Evolutionary conservation across 2,329 filamentous ascomycete species (phyloP), one percentile per base, ranked within the genome.

Genomic region (Fonsecaea erecta): DNA sequence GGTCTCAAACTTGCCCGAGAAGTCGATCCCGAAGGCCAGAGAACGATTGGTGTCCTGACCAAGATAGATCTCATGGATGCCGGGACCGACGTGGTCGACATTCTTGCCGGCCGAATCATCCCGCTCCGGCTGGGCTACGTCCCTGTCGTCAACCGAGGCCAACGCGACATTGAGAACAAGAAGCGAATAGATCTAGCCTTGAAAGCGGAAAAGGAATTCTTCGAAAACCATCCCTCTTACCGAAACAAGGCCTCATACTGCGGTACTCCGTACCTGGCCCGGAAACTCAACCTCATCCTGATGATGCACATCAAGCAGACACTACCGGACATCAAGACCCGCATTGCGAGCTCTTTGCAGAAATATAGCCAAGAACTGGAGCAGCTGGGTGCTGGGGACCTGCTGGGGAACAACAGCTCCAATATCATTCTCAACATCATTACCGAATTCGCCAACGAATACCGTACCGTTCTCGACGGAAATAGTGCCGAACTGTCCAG

Each of bases 291-390:
- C 80, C 84, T 99, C 74, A 98, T 99, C 75, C 86, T 99, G 72
- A 98, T 99, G 94, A 99, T 99, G 95, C 95, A 99, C 83, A 99
- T 99, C 84, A 99, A 99, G 82, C 94, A 99, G 82, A 99, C 95
- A 1, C 86, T 99, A 14, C 95, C 95, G 46, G 95, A 99, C 76
- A 99, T 99, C 84, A 99, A 99, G 82, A 92, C 91, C 14, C 90
- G 96, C 69, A 99, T 99, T 73, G 87, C 91, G n/a, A 90, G 91
- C 71, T 97, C 94, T 14, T 83, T 99, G 66, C 90, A 93, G 76
- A 99, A 99, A 77, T 99, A 99, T 79, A 84, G 86, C 3, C 80
- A 87, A 48, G 95, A 99, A 78, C 85, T 99, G 24, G 83, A 87
- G 63, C 88, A 89, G 68, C 85, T 99, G 12, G 95, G 96, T 24